Conservation (phyloP, 2,329 filamentous ascomycete genomes). For the Coleophoma cylindrospora region DNA sequence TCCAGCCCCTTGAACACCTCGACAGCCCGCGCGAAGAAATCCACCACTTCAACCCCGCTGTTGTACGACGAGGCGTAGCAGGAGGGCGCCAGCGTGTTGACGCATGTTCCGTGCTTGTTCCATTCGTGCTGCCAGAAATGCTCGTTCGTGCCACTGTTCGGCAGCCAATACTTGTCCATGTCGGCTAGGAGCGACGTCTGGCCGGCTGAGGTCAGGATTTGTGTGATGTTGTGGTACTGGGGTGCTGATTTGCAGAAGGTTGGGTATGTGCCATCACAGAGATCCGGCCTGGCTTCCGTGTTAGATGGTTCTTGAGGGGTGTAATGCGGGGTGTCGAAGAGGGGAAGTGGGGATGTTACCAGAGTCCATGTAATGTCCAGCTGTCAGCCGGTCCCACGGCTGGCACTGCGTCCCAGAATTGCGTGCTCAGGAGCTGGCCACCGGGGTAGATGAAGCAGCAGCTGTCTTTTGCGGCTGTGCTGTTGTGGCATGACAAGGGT, state of each 20-base stretch:
- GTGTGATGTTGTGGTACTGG: slow-evolving; percentile 57
- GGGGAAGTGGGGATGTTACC: slow-evolving; percentile 13
- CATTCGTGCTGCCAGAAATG: slow-evolving; percentile 72
- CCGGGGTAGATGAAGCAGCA: slow-evolving; percentile 72
- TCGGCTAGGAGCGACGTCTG: slow-evolving; percentile 43
- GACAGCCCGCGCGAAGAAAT: slow-evolving; percentile 63
- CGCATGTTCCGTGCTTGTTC: slow-evolving; percentile 69
- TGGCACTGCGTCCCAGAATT: slow-evolving; percentile 71
- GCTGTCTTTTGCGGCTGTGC: slow-evolving; percentile 49
- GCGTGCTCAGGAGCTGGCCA: slow-evolving; percentile 66
- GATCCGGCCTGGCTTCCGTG: slow-evolving; percentile 36
- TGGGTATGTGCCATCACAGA: slow-evolving; percentile 65
- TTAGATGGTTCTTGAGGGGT: not conserved
- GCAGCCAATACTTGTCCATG: slow-evolving; percentile 69
- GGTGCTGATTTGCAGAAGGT: slow-evolving; percentile 58
- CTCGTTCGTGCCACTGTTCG: slow-evolving; percentile 56
- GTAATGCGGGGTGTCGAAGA: not conserved
- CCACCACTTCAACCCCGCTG: slow-evolving; percentile 57
- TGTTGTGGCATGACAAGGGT: slow-evolving; percentile 56
- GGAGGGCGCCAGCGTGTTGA: slow-evolving; percentile 59
- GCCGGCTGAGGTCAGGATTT: slow-evolving; percentile 32
- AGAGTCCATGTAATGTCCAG: slow-evolving; percentile 73
- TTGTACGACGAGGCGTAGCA: slow-evolving; percentile 51
- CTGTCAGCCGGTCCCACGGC: slow-evolving; percentile 58
- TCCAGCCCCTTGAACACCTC: slow-evolving; percentile 49